Base-by-base conservation (phyloP, 2,329 filamentous ascomycete species). In the Ophiostoma sp. region DNA sequence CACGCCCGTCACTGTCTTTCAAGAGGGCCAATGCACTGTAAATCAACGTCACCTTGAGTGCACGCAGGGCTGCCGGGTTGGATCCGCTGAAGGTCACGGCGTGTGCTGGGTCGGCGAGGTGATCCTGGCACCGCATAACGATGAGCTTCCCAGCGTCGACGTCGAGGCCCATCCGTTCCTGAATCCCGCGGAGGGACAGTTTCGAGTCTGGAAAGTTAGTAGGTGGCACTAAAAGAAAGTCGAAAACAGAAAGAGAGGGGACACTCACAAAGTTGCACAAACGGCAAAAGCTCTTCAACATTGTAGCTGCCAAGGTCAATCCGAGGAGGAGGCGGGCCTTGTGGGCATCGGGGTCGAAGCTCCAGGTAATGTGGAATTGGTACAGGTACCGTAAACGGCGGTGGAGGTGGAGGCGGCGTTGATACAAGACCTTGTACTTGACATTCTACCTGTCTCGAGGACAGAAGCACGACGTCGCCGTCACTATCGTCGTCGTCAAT, bases 301-400 rank as follows among this genome's bases (percentile, higher is more conserved):
- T 71, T 50, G 22, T 36, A 55, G 4, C n/a, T 36, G 50, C 17
- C 19, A 36, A 73, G 55, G 69, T 77, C 70, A 39, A 77, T 76
- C 25, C 71, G 73, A 28, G 66, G 19, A 11, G 74, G 75, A 25
- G 75, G 73, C 15, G 75, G 75, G 1, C 33, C 19, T 3, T 70
- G 22, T 2, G 76, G 76, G 28, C 75, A 75, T 0, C 76, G 76
- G 1, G 75, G 76, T 31, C 76, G 76, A 50, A 77, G 70, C 45
- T 77, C 76, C 42, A 72, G 75, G 61, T 75, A 68, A 36, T 76
- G 74, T 0, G 74, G 42, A 7, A 70, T 59, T 8, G 50, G 70
- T 7, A 42, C 25, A 4, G 68, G 66, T 5, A 55, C 2, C 12
- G 50, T 9, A n/a, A 19, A 19, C 22, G 55, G 25, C 11, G 25